Percentiles rank a stretch among this genome's conserved stretches.
Conservation (phyloP, 1,284 basidiomycete genomes). For the Anthracocystis panici-leucophaei region DNA sequence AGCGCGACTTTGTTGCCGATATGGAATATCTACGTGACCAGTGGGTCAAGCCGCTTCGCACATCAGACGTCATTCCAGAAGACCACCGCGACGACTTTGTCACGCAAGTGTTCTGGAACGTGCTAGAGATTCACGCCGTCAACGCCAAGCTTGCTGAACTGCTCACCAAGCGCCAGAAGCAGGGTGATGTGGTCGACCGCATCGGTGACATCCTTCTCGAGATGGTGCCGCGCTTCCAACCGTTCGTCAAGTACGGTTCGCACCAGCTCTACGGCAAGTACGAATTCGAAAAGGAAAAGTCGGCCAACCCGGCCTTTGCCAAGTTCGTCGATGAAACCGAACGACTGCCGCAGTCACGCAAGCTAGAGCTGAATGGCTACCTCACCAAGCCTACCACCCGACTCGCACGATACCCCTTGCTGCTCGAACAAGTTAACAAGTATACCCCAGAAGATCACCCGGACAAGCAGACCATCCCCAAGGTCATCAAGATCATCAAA, state of each 20-base stretch:
- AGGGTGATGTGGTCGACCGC: conserved; percentile 88
- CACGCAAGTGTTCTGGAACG: conserved; percentile 97
- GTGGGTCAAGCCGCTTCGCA: conserved; percentile 88
- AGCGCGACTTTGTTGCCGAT: conserved; percentile 95
- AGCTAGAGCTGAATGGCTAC: conserved; percentile 97
- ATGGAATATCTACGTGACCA: conserved; percentile 94
- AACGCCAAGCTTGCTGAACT: conserved; percentile 90
- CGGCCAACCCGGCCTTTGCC: conserved; percentile 89
- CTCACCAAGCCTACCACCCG: conserved; percentile 96
- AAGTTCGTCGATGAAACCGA: conserved; percentile 95
- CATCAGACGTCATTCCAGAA: conserved; percentile 81
- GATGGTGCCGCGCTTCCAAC: conserved; percentile 86
- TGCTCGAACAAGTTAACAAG: conserved; percentile 92
- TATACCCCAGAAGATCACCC: conserved; percentile 90
- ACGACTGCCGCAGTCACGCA: conserved; percentile 91
- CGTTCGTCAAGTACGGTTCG: conserved; percentile 92
- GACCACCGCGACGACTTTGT: conserved; percentile 86
- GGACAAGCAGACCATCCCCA: conserved; percentile 83
- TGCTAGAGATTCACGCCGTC: conserved; percentile 91
- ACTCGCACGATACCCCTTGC: conserved; percentile 91
- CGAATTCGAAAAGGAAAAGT: conserved; percentile 99
- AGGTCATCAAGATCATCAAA: conserved; percentile 83
- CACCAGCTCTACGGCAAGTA: conserved; percentile 99
- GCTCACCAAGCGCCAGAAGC: conserved; percentile 94
- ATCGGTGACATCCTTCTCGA: conserved; percentile 94